Evolutionary conservation across 352 stramenopile species (phyloP).

Genomic region (Hyaloperonospora arabidopsidis): DNA sequence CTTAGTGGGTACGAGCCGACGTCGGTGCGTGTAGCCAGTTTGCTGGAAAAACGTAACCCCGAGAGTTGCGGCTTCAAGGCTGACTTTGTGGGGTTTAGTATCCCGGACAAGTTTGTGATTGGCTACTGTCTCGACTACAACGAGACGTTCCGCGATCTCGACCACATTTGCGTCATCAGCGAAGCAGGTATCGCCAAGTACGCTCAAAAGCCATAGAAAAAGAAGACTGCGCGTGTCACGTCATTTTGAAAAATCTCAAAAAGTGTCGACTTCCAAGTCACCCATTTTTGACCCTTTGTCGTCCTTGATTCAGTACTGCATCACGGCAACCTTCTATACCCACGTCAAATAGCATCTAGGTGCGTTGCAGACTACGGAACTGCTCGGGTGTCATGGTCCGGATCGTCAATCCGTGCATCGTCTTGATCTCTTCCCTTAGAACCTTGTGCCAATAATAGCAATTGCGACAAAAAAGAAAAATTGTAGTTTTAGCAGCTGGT

Average conservation of each 20-base stretch:
- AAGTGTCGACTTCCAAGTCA: too few species aligned
- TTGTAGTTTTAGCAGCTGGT: too few species aligned
- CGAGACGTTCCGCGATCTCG: constrained; percentile 92
- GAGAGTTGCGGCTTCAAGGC: constrained; percentile 85
- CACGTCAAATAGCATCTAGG: too few species aligned
- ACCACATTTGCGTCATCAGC: constrained; percentile 94
- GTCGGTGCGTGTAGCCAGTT: constrained; percentile 84
- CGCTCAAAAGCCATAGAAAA: constrained; percentile 38
- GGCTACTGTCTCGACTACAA: constrained; percentile 97
- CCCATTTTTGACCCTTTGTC: too few species aligned
- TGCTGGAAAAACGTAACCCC: constrained; percentile 92
- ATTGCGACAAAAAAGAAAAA: neutral
- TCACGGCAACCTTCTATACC: neutral
- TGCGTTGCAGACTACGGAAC: constrained; percentile 26
- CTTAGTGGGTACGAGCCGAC: constrained; percentile 72
- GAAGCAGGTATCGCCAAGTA: constrained; percentile 87
- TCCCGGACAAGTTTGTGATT: constrained; percentile 93
- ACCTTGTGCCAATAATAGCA: constrained; percentile 29
- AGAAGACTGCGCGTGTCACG: neutral
- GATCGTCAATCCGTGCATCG: constrained; percentile 82
- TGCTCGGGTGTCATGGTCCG: constrained; percentile 73
- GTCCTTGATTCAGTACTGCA: neutral
- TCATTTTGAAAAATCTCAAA: neutral
- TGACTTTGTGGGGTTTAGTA: constrained; percentile 94
- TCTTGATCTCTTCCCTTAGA: constrained; percentile 80